phyloP scores from a whole-genome alignment of 768 basidiomycete species.

The Collybiopsis luxurians region DNA sequence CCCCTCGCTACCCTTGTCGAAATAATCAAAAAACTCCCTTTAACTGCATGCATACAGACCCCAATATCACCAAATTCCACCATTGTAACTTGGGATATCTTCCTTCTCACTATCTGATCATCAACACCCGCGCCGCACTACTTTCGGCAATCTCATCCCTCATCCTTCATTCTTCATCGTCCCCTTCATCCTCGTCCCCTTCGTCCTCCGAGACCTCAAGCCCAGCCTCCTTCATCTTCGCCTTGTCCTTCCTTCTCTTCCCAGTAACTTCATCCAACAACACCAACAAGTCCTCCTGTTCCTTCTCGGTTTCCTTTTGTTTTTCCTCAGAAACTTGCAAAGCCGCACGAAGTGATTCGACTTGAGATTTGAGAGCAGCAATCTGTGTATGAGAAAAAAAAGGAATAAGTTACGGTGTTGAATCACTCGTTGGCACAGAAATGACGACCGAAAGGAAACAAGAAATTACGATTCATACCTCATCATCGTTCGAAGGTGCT shows the following conservation, averaged over 20 bases:
- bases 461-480: conserved; percentile 31
- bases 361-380: conserved; percentile 7
- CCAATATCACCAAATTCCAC: no score
- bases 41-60: no score
- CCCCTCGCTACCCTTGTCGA: no score
- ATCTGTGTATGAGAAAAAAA: background rate
- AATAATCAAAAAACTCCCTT: no score
- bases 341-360: background rate
- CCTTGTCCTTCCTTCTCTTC: conserved; percentile 87
- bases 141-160: background rate
- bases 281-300: conserved; percentile 94
- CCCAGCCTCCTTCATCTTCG: conserved; percentile 64
- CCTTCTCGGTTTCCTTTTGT: conserved; percentile 84
- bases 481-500: conserved; percentile 27
- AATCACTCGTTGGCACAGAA: background rate
- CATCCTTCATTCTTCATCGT: conserved; percentile 11
- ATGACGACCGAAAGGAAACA: background rate
- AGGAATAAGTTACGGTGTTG: no score
- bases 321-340: conserved; percentile 38
- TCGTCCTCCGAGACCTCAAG: conserved; percentile 94
- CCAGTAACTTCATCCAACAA: conserved; percentile 86
- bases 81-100: no score
- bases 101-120: no score
- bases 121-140: no score
- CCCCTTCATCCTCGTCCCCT: conserved; percentile 67